Evolutionary conservation across 2,329 filamentous ascomycete species (phyloP), one percentile per base, ranked within the genome.

Genomic region (Escovopsis weberi): DNA sequence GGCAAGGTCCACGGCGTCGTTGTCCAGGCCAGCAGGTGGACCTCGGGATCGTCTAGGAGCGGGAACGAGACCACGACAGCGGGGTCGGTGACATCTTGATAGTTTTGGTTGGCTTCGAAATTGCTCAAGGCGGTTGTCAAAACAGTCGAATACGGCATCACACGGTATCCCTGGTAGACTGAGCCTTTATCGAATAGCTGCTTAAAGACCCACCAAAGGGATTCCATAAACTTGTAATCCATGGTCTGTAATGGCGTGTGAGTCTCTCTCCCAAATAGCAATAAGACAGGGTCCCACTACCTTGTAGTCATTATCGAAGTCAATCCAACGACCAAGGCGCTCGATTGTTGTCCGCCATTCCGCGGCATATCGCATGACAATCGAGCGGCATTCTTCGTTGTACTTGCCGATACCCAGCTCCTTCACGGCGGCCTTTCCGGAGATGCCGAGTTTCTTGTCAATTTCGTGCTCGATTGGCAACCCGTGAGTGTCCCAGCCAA

Each of bases 291-390:
- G 28, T 9, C 34, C 41, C 4, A 58, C 49, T 55, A 79, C 79
- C 77, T 94, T 94, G 70, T 94, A 95, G 60, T 95, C 86, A 54
- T 94, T 91, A 63, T 96, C 89, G 53, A 96, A 95, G 63, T 95
- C 89, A 54, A 95, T 91, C 89, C 89, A 96, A 45, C 89, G 81
- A 44, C 89, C 89, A 35, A 96, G 66, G 47, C 89, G 73, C 57
- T 94, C 86, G 53, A 95, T 83, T 26, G 86, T 94, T 48, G 78
- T 67, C 54, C 86, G 77, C 89, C 89, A 96, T 60, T 95, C 89
- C 12, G 71, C 63, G 10, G 86, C 78, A 59, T 83, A 95, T 55
- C 84, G 77, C 85, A 95, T 94, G 52, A 95, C 89, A 60, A 95
- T 94, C 48, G 85, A 79, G 47, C 82, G 76, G 62, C 89, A 96